Percentiles rank a stretch among this genome's conserved stretches.
These are phyloP conservation scores for Aspergillus sojae DNA, from an alignment of 2,329 filamentous ascomycete genomes.

Conservation along the genomic window DNA sequence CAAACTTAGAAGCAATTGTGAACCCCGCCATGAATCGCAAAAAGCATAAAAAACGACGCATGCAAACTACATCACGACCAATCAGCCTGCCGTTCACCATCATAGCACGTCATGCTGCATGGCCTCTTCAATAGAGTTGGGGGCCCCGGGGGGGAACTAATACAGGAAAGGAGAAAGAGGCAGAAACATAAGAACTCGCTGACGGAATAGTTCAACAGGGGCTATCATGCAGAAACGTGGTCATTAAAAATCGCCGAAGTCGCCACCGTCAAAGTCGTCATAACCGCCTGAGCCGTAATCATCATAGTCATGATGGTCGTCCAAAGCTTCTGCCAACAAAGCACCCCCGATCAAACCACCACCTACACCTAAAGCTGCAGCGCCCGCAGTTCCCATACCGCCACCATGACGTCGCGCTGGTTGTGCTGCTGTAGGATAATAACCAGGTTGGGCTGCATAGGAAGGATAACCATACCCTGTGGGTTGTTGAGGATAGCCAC, in stretches of 20 bases:
- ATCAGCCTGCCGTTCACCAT: background rate
- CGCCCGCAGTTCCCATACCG: constrained; percentile 70
- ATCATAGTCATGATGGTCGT: constrained; percentile 55
- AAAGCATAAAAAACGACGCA: background rate
- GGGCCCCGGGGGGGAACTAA: background rate
- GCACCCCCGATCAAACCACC: constrained; percentile 80
- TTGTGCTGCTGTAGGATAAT: constrained; percentile 41
- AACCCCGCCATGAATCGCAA: background rate
- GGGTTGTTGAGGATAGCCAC: constrained; percentile 33
- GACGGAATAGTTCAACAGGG: background rate
- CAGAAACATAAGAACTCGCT: background rate
- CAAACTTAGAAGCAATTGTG: background rate
- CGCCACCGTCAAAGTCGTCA: constrained; percentile 32
- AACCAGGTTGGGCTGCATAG: constrained; percentile 40
- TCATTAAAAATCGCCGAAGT: constrained; percentile 24
- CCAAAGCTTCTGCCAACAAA: constrained; percentile 68
- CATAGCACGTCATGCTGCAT: background rate
- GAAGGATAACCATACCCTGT: constrained; percentile 40
- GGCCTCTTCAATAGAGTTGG: background rate
- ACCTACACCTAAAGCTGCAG: constrained; percentile 75
- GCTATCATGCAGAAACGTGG: background rate
- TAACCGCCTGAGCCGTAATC: constrained; percentile 9
- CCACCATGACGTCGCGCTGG: constrained; percentile 50
- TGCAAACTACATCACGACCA: background rate
- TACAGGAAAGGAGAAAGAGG: background rate